These are phyloP conservation scores for Rhinocladiella similis DNA, from an alignment of 2,329 filamentous ascomycete species.

Conservation along the genomic window DNA sequence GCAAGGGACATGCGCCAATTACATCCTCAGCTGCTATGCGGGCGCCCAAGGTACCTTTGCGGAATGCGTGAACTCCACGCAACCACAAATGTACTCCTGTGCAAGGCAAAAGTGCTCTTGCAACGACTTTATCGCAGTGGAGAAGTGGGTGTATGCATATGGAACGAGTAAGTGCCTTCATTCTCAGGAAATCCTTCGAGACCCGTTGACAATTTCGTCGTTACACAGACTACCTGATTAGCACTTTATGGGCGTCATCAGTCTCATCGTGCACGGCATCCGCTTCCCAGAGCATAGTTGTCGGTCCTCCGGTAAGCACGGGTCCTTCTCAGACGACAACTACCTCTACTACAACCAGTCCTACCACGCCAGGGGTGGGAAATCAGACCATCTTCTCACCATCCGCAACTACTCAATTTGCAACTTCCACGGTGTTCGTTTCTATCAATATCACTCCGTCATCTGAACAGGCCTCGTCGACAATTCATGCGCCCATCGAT, in stretches of 20 bases:
- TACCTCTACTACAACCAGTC: background rate
- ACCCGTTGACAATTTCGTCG: background rate
- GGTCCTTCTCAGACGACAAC: background rate
- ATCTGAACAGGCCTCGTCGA: background rate
- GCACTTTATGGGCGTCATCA: background rate
- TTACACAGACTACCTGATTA: background rate
- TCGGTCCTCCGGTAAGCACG: background rate
- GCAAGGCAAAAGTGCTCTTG: background rate
- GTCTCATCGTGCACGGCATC: background rate
- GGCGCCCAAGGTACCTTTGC: background rate
- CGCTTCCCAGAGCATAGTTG: background rate
- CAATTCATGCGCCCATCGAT: background rate
- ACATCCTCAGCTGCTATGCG: background rate
- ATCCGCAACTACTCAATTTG: background rate
- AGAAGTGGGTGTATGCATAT: background rate
- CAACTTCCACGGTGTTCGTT: background rate
- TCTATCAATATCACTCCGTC: background rate
- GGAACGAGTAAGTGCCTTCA: background rate
- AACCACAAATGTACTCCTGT: background rate
- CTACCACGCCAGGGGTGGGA: background rate
- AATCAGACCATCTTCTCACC: background rate
- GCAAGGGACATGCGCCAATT: slow-evolving; percentile 1
- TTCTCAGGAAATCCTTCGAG: background rate
- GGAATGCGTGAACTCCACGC: background rate
- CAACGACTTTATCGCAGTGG: background rate